These are phyloP conservation scores for Actinidia arguta DNA, from an alignment of 179 eudicot species.

Conservation along the genomic window DNA sequence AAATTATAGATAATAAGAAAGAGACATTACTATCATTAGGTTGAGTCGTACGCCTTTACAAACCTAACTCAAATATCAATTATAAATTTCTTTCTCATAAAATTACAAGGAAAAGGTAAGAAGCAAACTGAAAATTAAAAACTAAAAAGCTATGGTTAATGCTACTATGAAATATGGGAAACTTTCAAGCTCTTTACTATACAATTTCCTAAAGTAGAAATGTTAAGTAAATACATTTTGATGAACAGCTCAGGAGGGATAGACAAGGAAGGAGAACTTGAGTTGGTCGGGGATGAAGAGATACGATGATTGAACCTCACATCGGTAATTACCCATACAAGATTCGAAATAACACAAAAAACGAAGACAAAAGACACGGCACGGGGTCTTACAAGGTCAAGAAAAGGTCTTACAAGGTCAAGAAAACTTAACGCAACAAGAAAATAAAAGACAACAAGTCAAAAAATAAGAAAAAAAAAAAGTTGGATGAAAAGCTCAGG, in stretches of 20 bases:
- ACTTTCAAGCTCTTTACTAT: too few species aligned
- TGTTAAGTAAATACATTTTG: neutral
- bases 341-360: conserved; percentile 4
- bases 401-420: conserved; percentile 88
- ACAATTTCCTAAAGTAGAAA: too few species aligned
- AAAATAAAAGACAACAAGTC: conserved; percentile 38
- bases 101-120: too few species aligned
- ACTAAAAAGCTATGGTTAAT: too few species aligned
- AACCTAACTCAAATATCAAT: too few species aligned
- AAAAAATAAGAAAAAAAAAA: conserved; percentile 33
- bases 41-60: too few species aligned
- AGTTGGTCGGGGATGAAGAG: conserved; percentile 36
- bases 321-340: conserved; percentile 15
- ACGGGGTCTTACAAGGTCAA: conserved; percentile 71
- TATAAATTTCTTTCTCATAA: too few species aligned
- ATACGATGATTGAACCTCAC: neutral
- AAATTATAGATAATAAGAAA: too few species aligned
- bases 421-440: conserved; percentile 33
- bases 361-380: neutral
- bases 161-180: too few species aligned
- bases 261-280: conserved; percentile 66
- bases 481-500: conserved; percentile 55
- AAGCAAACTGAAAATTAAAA: too few species aligned
- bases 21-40: too few species aligned
- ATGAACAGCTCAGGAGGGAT: conserved; percentile 73